Evolutionary conservation across 345 rosid species (phyloP).

Genomic region (Syzygium aqueum): DNA sequence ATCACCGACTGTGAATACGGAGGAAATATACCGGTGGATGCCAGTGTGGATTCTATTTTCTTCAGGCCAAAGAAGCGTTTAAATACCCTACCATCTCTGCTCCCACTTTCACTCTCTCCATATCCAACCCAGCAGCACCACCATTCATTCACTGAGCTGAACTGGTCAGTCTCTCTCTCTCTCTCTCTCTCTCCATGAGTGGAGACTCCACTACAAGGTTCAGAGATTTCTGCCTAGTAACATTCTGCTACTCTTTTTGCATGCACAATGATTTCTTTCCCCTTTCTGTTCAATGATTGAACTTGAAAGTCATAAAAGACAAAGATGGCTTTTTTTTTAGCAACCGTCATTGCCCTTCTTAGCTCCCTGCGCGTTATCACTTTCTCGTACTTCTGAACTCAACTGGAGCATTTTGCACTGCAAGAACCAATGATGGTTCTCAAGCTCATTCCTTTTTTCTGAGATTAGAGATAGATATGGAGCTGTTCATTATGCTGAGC

Average conservation of each 20-base stretch:
- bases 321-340: background rate
- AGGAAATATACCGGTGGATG: background rate
- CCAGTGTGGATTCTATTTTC: background rate
- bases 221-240: background rate
- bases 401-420: background rate
- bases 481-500: background rate
- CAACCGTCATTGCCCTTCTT: background rate
- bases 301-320: background rate
- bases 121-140: background rate
- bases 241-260: background rate
- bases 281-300: background rate
- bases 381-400: background rate
- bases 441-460: background rate
- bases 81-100: background rate
- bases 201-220: background rate
- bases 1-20: too few relatives aligned
- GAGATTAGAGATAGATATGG: background rate
- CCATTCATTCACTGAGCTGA: background rate
- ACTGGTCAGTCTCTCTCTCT: background rate
- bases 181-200: background rate
- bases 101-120: background rate
- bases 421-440: too few relatives aligned
- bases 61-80: background rate
- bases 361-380: background rate
- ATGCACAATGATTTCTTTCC: background rate